phyloP scores from a whole-genome alignment of 75 land plant species.

The Pseudotsuga menziesii region DNA sequence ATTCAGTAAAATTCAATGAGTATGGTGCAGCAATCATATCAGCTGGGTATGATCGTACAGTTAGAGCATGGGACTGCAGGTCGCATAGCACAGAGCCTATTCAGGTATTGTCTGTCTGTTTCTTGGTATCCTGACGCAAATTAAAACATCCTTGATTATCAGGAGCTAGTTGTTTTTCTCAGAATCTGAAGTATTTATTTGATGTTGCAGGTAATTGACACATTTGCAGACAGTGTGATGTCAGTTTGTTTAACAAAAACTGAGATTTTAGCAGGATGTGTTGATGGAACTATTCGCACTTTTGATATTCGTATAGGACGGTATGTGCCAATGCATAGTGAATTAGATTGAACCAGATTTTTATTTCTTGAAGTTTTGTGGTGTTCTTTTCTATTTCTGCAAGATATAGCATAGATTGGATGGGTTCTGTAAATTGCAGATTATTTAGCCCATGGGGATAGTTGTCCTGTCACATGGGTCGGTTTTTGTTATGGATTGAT shows the following conservation, averaged over 20 bases:
- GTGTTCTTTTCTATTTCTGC: neutral
- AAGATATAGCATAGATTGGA: neutral
- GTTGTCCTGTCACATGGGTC: neutral
- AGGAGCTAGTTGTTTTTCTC: neutral
- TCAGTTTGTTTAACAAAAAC: constrained; percentile 83
- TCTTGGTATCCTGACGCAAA: neutral
- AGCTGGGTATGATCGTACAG: constrained; percentile 93
- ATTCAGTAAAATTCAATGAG: constrained; percentile 95
- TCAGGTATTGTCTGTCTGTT: constrained; percentile 44
- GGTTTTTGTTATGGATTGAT: neutral
- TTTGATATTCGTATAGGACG: constrained; percentile 96
- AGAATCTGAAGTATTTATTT: neutral
- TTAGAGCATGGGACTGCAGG: constrained; percentile 95
- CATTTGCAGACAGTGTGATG: constrained; percentile 95
- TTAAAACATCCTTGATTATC: neutral
- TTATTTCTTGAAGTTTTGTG: neutral
- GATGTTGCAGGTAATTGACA: constrained; percentile 64
- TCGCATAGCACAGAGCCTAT: constrained; percentile 96
- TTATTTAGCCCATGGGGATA: neutral
- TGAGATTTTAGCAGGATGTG: constrained; percentile 95
- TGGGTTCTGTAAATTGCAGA: constrained; percentile 3
- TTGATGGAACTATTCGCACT: constrained; percentile 96
- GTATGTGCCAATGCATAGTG: constrained; percentile 28
- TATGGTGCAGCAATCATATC: constrained; percentile 73
- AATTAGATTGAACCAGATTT: neutral